phyloP scores from a whole-genome alignment of 768 basidiomycete species.

The Tephrocybe sp. region DNA sequence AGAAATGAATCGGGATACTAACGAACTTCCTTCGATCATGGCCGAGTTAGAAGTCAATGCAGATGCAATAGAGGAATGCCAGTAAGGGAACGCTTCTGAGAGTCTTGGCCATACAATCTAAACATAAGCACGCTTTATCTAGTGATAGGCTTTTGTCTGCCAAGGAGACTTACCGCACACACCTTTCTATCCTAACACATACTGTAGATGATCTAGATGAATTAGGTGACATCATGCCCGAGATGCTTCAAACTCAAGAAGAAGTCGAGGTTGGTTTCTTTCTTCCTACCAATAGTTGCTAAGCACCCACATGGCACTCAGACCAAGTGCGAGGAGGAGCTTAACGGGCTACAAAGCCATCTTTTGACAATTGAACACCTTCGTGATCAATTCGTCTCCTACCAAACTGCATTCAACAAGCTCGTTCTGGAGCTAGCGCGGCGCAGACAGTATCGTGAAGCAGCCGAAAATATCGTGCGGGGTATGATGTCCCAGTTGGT shows the following conservation, averaged over 20 bases:
- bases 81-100: conserved; percentile 40
- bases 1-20: conserved; percentile 83
- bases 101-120: neutral
- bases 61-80: conserved; percentile 46
- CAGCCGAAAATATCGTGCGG: conserved; percentile 59
- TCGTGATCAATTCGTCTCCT: conserved; percentile 63
- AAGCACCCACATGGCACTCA: conserved; percentile 20
- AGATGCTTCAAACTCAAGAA: conserved; percentile 72
- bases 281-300: neutral
- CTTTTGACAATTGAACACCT: conserved; percentile 61
- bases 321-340: conserved; percentile 50
- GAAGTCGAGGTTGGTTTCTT: conserved; percentile 53
- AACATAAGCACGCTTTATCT: neutral
- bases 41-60: conserved; percentile 63
- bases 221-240: conserved; percentile 74
- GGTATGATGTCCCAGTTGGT: conserved; percentile 65
- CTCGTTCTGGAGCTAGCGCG: conserved; percentile 72
- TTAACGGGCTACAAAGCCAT: conserved; percentile 57
- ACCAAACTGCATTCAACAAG: conserved; percentile 71
- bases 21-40: conserved; percentile 75
- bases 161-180: conserved; percentile 41
- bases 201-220: conserved; percentile 69
- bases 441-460: conserved; percentile 63
- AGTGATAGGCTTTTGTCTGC: conserved; percentile 51
- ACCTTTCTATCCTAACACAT: conserved; percentile 45